Base-by-base conservation (phyloP, 306 rosid genomes). In the Prinsepia uniflora region DNA sequence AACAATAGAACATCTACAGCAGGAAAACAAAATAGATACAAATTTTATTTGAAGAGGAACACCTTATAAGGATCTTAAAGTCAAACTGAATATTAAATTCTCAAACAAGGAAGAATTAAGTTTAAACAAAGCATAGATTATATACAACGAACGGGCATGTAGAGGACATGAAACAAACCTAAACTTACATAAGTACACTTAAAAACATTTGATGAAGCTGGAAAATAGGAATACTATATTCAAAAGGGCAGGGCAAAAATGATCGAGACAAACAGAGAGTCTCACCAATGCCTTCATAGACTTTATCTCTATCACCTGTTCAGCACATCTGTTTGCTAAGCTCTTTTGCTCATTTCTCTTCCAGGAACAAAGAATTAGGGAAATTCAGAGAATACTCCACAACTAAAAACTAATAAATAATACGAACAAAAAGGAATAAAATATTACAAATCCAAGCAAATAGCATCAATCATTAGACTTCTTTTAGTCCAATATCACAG, bases 201-300 rank as follows among this genome's bases (percentile, higher is more conserved):
- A 43, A 22, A 22, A 24, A 57, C 24, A 54, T 22, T 44, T 57
- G 54, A 41, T 22, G 36, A 20, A 58, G 60, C 41, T 55, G 9
- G 19, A 54, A 41, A 70, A 45, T 3, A 12, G 30, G 24, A 43
- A 43, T 56, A 24, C 7, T 70, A 24, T 6, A 41, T 14, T 15
- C 22, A 57, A 62, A 22, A 3, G 24, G 43, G 10, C 44, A 66
- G 43, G 48, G 15, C 9, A 17, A 14, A 5, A 46, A 20, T 57
- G 18, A 57, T 40, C 59, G 57, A 71, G 50, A 71, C 19, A 17
- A 68, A 55, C 24, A 18, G 6, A 17, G 56, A 72, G 78, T 81
- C 85, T 82, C 81, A 91, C 99, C 88, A 72, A 61, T 72, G 73
- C 76, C 83, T 87, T 91, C 30, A 88, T 88, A 76, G 92, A 87